Base-by-base conservation (phyloP, 148 eudicot genomes). In the Silene latifolia region DNA sequence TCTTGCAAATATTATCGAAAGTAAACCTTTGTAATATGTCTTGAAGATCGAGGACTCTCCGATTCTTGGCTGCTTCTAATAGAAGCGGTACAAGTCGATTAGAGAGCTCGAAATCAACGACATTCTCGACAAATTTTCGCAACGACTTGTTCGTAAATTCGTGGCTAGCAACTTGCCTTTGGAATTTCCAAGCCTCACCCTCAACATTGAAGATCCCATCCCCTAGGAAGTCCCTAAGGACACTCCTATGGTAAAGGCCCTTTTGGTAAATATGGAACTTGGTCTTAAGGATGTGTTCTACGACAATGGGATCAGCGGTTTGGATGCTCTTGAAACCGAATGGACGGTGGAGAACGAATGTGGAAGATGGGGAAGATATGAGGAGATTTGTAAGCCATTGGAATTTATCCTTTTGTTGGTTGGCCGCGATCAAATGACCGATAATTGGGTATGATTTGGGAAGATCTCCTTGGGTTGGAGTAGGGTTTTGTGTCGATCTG, bases 171-270 rank as follows among this genome's bases (percentile, higher is more conserved):
- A 86, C 59, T n/a, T 78, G 81, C 2, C 90, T 81, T 57, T 87
- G 88, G 64, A 73, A 81, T 63, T 85, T 87, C 88, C 90, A 87
- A 3, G 69, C 69, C 19, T 83, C 82, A 2, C 85, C 83, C 24
- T 87, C 85, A 5, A 44, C 78, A 57, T 79, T 78, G 63, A 87
- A 83, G 3, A 85, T 85, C 18, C 88, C 88, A 20, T 80, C 71
- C 1, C 90, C 88, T 3, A 87, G 51, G 11, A 87, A 71, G 23
- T 87, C 90, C 4, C 20, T 5, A 0, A 78, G 57, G 24, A 54
- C 35, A 8, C 20, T n/a, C 4, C 42, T 63, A 25, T 72, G 59
- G 11, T 15, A 54, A 1, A 46, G 63, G 15, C 88, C 88, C 79
- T 85, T 83, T 17, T 71, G 77, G 82, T 85, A 77, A 18, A 69